Evolutionary conservation across 176 grass and related monocot species (phyloP), one percentile per base, ranked within the genome.

Genomic region (Puya raimondii): DNA sequence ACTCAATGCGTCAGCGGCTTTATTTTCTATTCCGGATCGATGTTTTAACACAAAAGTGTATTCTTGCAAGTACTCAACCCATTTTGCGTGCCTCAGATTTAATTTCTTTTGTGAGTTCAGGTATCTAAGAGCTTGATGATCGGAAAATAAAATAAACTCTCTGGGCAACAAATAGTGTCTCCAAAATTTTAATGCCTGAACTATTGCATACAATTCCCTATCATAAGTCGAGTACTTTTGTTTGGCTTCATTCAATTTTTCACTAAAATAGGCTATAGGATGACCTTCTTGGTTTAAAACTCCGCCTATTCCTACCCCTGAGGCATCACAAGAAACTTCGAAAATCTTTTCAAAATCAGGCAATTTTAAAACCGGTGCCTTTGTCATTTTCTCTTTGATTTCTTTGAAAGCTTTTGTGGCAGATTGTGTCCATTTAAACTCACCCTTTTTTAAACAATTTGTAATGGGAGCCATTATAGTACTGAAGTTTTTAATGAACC

Each of bases 261-360:
- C 52, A 59, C 14, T 72, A 18, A 72, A 72, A 12, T 59, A 59
- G 42, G 51, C 23, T 57, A 59, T 47, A 2, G 0, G 51, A 14
- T 12, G 12, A 7, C 5, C 23, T n/a, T 58, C 51, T n/a, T 54
- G 69, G 13, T 56, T 71, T 1, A 71, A 10, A 15, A 71, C 23
- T 3, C 3, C 69, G 0, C 51, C 23, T 26, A 71, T 53, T 15
- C 69, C 69, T 10, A 48, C n/a, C 6, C 16, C 15, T 13, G 14
- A 73, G 22, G 71, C 71, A 48, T 73, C 71, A 49, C 29, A 73
- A 6, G 59, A 5, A 23, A 73, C 48, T 23, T 49, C n/a, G 1
- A 63, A 73, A 73, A 2, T 0, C 22, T 49, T 63, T 73, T 8
- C 17, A 21, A 50, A 68, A 12, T 49, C 11, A 22, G 66, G 66